Percentiles rank a stretch among this genome's conserved stretches.
phyloP scores from a whole-genome alignment of 2,329 filamentous ascomycete species.

The Chrysoporthe austroafricana region DNA sequence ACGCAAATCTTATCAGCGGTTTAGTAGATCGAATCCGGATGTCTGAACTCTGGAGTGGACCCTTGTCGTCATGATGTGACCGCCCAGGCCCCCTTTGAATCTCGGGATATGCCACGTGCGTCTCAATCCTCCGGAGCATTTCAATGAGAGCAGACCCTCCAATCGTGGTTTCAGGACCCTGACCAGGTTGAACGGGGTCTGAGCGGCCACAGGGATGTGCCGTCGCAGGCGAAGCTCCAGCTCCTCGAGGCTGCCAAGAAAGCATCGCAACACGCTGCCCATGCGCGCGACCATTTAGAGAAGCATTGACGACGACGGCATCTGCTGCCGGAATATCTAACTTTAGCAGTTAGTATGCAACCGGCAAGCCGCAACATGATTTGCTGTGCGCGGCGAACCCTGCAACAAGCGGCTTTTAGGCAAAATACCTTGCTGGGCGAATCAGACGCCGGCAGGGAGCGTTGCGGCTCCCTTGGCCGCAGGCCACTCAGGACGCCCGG shows the following conservation, averaged over 20 bases:
- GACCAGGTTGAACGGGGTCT: background rate
- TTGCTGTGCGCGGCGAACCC: slow-evolving; percentile 1
- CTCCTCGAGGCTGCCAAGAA: background rate
- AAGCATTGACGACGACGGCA: no score
- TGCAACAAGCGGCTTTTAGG: slow-evolving; percentile 10
- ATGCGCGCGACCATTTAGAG: no score
- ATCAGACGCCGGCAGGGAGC: background rate
- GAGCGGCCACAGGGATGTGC: background rate
- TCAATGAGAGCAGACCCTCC: background rate
- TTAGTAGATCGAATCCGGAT: background rate
- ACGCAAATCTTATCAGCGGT: no score
- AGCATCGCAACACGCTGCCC: no score
- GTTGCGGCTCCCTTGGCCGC: background rate
- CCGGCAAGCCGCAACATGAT: background rate
- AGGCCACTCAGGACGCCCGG: background rate
- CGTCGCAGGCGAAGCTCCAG: background rate
- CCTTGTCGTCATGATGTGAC: background rate
- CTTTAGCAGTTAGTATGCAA: background rate
- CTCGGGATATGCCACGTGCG: slow-evolving; percentile 14
- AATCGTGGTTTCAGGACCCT: slow-evolving; percentile 2
- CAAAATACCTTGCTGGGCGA: background rate
- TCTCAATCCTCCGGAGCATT: background rate
- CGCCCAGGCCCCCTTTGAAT: background rate
- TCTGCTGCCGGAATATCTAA: no score
- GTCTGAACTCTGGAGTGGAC: background rate